phyloP scores from a whole-genome alignment of 2,329 filamentous ascomycete genomes.

The Ciborinia camelliae region DNA sequence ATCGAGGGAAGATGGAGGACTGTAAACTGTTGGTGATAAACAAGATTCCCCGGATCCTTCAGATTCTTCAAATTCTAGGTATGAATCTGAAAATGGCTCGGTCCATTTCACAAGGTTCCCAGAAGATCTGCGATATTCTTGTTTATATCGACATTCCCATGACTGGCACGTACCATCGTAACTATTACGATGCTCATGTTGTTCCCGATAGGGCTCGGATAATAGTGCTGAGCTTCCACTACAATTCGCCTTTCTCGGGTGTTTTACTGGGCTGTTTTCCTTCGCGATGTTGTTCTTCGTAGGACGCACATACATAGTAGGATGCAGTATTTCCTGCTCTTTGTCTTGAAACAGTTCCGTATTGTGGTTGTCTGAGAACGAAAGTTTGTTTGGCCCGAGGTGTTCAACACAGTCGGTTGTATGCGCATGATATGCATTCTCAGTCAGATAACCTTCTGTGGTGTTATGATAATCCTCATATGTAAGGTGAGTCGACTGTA shows the following conservation, averaged over 20 bases:
- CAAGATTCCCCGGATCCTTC: not conserved
- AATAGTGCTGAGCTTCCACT: too few relatives aligned
- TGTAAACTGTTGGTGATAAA: not conserved
- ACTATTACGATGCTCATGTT: not conserved
- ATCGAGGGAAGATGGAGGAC: not conserved
- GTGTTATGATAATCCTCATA: not conserved
- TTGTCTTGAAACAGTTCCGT: not conserved
- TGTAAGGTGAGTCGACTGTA: not conserved
- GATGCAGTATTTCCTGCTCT: not conserved
- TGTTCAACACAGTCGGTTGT: slow-evolving; percentile 7
- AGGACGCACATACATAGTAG: slow-evolving; percentile 10
- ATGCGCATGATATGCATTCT: not conserved
- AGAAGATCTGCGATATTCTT: slow-evolving; percentile 7
- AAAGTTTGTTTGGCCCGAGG: not conserved
- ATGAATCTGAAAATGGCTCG: slow-evolving; percentile 1
- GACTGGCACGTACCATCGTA: slow-evolving; percentile 6
- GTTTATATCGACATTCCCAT: slow-evolving; percentile 14
- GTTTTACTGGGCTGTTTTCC: not conserved
- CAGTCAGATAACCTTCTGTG: not conserved
- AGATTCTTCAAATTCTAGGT: not conserved
- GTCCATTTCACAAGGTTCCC: slow-evolving; percentile 13
- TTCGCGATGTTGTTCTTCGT: not conserved
- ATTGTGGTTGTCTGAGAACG: not conserved
- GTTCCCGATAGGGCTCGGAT: not conserved
- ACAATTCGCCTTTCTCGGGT: not conserved